phyloP scores from a whole-genome alignment of 2,329 filamentous ascomycete genomes.

The Fusarium succisae region DNA sequence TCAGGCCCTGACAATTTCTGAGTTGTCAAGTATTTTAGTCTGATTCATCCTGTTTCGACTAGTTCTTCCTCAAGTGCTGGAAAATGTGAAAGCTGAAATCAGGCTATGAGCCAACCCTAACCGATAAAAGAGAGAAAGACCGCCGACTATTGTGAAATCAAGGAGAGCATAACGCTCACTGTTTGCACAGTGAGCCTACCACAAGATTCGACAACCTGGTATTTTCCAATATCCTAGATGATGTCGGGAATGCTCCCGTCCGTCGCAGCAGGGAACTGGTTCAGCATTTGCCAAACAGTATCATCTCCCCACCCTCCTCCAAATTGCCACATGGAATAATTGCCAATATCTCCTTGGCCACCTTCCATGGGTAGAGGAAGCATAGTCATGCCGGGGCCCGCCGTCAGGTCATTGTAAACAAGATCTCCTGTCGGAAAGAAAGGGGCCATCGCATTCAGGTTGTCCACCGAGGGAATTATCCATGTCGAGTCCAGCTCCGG shows the following conservation, averaged over 20 bases:
- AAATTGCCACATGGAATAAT: constrained; percentile 57
- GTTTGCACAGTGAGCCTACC: not conserved
- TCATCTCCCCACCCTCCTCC: constrained; percentile 64
- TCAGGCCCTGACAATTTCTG: not conserved
- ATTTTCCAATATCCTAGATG: not conserved
- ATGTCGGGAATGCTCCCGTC: constrained; percentile 15
- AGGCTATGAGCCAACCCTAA: not conserved
- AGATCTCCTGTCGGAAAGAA: constrained; percentile 67
- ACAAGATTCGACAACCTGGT: not conserved
- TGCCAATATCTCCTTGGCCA: constrained; percentile 1
- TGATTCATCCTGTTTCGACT: not conserved
- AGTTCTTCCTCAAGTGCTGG: not conserved
- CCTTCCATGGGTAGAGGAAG: constrained; percentile 28
- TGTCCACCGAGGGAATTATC: constrained; percentile 56
- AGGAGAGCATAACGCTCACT: not conserved
- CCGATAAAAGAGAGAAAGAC: not conserved
- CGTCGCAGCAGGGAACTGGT: constrained; percentile 54
- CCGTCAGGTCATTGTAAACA: constrained; percentile 64
- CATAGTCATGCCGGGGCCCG: constrained; percentile 47
- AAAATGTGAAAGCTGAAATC: not conserved
- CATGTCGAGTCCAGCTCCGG: constrained; percentile 46
- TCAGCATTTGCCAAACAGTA: constrained; percentile 66
- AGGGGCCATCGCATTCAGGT: constrained; percentile 62
- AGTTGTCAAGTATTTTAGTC: not conserved
- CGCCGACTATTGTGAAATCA: not conserved